phyloP scores from a whole-genome alignment of 805 yeast species.

The Hanseniaspora thailandica region DNA sequence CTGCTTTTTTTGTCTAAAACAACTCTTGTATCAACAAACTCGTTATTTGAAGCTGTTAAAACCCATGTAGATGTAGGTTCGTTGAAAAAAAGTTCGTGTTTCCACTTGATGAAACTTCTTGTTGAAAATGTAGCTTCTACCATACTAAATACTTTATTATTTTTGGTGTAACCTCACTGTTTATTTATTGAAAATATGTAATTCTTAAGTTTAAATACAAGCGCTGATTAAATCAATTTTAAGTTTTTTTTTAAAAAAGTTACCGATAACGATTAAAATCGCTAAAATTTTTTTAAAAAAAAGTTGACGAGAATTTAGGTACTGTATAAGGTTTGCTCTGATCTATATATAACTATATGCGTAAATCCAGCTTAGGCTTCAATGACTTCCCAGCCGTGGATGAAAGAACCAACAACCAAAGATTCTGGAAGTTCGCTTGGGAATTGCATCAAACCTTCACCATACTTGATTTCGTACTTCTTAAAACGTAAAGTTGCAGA shows the following conservation, averaged over 20 bases:
- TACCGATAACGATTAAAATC: neutral
- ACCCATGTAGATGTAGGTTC: slow-evolving; percentile 44
- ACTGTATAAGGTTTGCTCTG: no score
- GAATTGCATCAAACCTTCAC: slow-evolving; percentile 23
- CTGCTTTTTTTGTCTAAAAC: neutral
- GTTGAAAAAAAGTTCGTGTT: slow-evolving; percentile 27
- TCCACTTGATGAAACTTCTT: slow-evolving; percentile 44
- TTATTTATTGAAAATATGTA: neutral
- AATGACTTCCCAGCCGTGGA: slow-evolving; percentile 26
- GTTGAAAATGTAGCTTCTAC: slow-evolving; percentile 29
- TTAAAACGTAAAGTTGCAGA: slow-evolving; percentile 18
- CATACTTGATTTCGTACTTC: slow-evolving; percentile 21
- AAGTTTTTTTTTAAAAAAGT: neutral
- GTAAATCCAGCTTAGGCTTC: slow-evolving; percentile 19
- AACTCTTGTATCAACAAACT: slow-evolving; percentile 38
- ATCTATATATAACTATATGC: neutral
- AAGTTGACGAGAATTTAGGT: no score
- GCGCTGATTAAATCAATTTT: neutral
- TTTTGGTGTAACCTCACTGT: neutral
- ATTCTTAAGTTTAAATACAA: neutral
- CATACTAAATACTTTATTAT: neutral
- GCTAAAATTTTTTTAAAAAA: neutral
- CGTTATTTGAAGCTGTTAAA: slow-evolving; percentile 33
- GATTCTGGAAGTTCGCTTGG: slow-evolving; percentile 21
- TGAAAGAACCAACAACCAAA: slow-evolving; percentile 20